Evolutionary conservation across 2,329 filamentous ascomycete genomes (phyloP), one percentile per base, ranked within the genome.

Genomic region (Fusarium azukiicola): DNA sequence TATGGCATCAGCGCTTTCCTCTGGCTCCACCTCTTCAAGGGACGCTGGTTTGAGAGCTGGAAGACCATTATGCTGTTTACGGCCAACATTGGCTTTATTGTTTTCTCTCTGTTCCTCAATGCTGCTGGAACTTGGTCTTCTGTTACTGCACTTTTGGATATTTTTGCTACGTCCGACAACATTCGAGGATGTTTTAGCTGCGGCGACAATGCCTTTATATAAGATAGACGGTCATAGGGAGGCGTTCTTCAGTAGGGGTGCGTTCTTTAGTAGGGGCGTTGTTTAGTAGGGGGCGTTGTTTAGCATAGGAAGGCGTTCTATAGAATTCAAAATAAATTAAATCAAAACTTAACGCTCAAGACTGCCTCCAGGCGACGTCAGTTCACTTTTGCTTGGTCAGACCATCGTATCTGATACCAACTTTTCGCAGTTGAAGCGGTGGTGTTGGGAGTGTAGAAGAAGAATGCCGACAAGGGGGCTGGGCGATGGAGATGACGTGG

Each of bases 1-100:
- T 80, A 77, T 38, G 77, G 80, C 40, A 75, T 80, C 21, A 74
- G 74, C 47, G 73, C 69, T 63, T 61, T 80, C 46, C 70, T 81
- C 42, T 80, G 72, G 76, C 63, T 80, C 42, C 70, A 70, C 61
- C 67, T 77, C 68, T 76, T 80, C 38, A 73, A 71, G 69, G 70
- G 64, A 42, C 47, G 50, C 10, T 71, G 73, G 21, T 78, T 76
- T 46, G 56, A 69, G 21, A 71, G 74, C 44, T 74, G 78, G 74
- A 70, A 52, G 63, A 76, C 73, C 27, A 83, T 78, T 3, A 42
- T 47, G 13, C 69, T 78, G 49, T 77, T 79, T 44, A 74, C 64
- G 19, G 44, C 76, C 8, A 83, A 79, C 38, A 69, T 71, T 5
- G 72, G 73, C 38, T 79, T 79, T n/a, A 27, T 80, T 54, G 40